A percentile compares a stretch with the other conserved stretches of the same genome.
Evolutionary conservation across 2,329 filamentous ascomycete species (phyloP).

Genomic region (Truncatella angustata): DNA sequence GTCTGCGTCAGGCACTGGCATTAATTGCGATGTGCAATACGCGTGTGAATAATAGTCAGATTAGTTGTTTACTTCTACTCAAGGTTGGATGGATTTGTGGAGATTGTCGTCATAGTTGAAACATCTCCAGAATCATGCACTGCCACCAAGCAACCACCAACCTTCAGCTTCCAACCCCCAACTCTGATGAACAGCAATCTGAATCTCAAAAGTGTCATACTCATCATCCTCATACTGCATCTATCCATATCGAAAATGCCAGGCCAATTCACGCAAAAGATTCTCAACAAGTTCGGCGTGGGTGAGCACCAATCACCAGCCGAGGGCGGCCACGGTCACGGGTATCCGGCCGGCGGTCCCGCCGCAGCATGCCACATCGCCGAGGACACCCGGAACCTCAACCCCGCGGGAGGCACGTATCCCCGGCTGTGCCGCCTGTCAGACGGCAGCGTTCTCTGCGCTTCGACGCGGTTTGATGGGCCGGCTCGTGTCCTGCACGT

Average conservation of each 20-base stretch:
- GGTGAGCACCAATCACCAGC: conserved; percentile 3
- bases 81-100: background rate
- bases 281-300: conserved; percentile 13
- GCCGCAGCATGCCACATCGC: conserved; percentile 2
- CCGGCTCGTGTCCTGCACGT: conserved; percentile 37
- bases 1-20: too few species aligned
- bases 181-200: background rate
- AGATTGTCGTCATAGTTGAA: conserved; percentile 1
- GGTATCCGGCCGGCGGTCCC: background rate
- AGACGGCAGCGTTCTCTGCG: conserved; percentile 43
- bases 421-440: conserved; percentile 42
- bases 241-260: conserved; percentile 1
- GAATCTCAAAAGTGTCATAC: background rate
- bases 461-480: conserved; percentile 39
- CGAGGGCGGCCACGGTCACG: background rate
- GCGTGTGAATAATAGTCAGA: background rate
- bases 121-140: background rate
- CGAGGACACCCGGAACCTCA: conserved; percentile 36
- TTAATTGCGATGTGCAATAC: too few species aligned
- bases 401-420: conserved; percentile 38
- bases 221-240: background rate
- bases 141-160: background rate
- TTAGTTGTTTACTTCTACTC: background rate
- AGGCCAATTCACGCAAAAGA: conserved; percentile 10
- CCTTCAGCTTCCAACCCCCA: background rate